A percentile compares a stretch with the other conserved stretches of the same genome.
Evolutionary conservation across 2,329 filamentous ascomycete genomes (phyloP).

Genomic region (Cladophialophora immunda): DNA sequence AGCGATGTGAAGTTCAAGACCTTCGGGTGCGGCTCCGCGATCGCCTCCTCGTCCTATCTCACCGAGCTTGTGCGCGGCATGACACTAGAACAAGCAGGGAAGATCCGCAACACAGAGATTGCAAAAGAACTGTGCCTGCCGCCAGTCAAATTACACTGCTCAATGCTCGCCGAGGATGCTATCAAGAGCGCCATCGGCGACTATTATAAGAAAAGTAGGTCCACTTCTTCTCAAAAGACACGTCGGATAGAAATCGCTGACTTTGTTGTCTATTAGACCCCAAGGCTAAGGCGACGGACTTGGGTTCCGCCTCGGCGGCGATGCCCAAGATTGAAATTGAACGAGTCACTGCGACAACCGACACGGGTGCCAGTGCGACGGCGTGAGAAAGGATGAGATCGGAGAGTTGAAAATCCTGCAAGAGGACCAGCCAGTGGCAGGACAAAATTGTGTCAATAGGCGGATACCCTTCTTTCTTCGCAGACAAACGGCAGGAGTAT

Average conservation of each 20-base stretch:
- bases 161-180: conserved; percentile 89
- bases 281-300: conserved; percentile 74
- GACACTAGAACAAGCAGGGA: conserved; percentile 91
- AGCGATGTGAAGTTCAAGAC: conserved; percentile 98
- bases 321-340: conserved; percentile 72
- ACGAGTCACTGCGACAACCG: conserved; percentile 58
- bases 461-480: conserved; percentile 20
- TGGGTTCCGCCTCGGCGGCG: conserved; percentile 72
- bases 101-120: conserved; percentile 97
- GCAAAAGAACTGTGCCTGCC: conserved; percentile 93
- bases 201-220: conserved; percentile 77
- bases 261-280: conserved; percentile 71
- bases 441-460: conserved; percentile 27
- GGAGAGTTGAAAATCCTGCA: conserved; percentile 3
- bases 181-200: conserved; percentile 92
- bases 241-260: conserved; percentile 1
- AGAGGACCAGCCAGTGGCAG: not conserved
- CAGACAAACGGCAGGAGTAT: conserved; percentile 17
- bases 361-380: conserved; percentile 37
- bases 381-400: conserved; percentile 24
- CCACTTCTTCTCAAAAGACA: no score
- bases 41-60: conserved; percentile 92
- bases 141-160: conserved; percentile 90
- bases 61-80: conserved; percentile 95
- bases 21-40: conserved; percentile 92